Base-by-base conservation (phyloP, 2,329 filamentous ascomycete genomes). In the Epichloe typhina region DNA sequence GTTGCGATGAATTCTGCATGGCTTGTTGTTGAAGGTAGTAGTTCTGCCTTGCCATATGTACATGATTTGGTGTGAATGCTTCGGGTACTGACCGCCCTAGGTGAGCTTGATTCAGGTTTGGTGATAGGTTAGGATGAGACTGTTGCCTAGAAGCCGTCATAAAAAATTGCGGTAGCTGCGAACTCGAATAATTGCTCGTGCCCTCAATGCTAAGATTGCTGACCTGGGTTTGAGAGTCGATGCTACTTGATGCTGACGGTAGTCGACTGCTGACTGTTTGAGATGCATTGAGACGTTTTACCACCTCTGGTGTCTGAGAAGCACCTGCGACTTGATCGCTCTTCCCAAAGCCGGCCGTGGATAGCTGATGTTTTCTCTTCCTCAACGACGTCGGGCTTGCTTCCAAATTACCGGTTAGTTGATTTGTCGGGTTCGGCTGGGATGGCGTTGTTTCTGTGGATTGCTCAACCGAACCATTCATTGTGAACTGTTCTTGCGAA, bases 311-410 rank as follows among this genome's bases (percentile, higher is more conserved):
- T 35, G 41, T 45, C 37, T 37, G 41, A 17, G 46, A 46, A 19
- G 47, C 9, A 26, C n/a, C 9, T 31, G 46, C 19, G 11, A 23
- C 38, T 45, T 49, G 37, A 17, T 21, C 37, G n/a, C 12, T 50
- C 9, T 26, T 40, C 19, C 31, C 33, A 5, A 43, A 13, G 15
- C 21, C 39, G 19, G 33, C 35, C n/a, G 15, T 17, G 4, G 46
- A 43, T 26, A 12, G 13, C 15, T 43, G 46, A 5, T 49, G 36
- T 15, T 48, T 45, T 47, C 52, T 53, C 39, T 51, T 53, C 9
- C 26, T 51, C 19, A 50, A 23, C 7, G n/a, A 23, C 12, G 13
- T 33, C 13, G 19, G 35, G 23, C 26, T 49, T n/a, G 43, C 26
- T 5, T 13, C 17, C 12, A 21, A 15, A 9, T 7, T 15, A 11